These are phyloP conservation scores for Auriculariales sp. DNA, from an alignment of 768 basidiomycete species.

Conservation along the genomic window DNA sequence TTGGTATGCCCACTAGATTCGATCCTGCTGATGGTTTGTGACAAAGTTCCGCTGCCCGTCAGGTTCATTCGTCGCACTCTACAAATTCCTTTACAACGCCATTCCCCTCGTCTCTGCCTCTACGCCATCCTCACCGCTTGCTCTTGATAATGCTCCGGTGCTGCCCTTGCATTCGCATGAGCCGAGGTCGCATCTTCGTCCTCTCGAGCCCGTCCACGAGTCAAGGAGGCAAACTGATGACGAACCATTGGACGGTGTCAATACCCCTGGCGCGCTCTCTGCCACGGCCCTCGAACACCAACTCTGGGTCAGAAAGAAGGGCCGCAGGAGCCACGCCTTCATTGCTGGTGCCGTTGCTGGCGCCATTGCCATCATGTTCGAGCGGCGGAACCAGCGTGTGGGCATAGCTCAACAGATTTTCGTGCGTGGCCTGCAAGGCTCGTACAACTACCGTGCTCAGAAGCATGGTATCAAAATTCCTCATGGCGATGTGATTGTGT, in stretches of 20 bases:
- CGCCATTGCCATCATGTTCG: slow-evolving; percentile 59
- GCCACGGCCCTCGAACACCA: slow-evolving; percentile 49
- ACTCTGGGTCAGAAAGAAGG: slow-evolving; percentile 47
- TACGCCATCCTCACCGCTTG: slow-evolving; percentile 10
- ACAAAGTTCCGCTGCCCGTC: too few relatives aligned
- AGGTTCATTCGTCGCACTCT: slow-evolving; percentile 66
- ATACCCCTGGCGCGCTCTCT: slow-evolving; percentile 29
- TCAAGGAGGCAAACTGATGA: not conserved
- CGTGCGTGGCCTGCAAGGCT: slow-evolving; percentile 82
- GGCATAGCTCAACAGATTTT: slow-evolving; percentile 79
- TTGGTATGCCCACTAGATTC: slow-evolving; percentile 35
- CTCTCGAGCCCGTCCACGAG: not conserved
- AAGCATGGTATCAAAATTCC: slow-evolving; percentile 58
- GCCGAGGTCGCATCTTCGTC: not conserved
- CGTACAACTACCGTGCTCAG: slow-evolving; percentile 65
- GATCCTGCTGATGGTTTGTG: not conserved
- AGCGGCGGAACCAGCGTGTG: slow-evolving; percentile 47
- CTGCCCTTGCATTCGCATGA: slow-evolving; percentile 11
- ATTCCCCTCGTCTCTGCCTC: slow-evolving; percentile 54
- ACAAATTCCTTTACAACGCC: slow-evolving; percentile 67
- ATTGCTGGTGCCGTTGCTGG: slow-evolving; percentile 68
- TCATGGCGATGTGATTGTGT: slow-evolving; percentile 71
- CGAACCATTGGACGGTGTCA: not conserved
- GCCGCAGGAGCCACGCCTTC: slow-evolving; percentile 64
- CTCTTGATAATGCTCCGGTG: slow-evolving; percentile 15